These are phyloP conservation scores for Panus rudis DNA, from an alignment of 768 basidiomycete genomes.

Conservation along the genomic window DNA sequence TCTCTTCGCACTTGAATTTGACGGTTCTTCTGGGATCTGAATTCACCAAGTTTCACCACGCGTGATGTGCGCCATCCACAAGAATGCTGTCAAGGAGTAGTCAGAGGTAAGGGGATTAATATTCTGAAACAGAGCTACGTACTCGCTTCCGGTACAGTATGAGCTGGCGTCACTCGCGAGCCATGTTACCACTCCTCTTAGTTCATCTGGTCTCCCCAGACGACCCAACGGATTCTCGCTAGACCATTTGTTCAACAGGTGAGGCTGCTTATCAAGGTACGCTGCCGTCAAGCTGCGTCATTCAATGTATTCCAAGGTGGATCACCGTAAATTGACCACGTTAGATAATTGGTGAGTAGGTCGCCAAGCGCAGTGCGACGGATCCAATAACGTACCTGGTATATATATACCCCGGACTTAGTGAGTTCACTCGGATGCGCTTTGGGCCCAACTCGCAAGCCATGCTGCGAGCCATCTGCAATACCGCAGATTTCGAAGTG, in stretches of 20 bases:
- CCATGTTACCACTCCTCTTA: slow-evolving; percentile 66
- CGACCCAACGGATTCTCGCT: slow-evolving; percentile 57
- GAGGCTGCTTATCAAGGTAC: slow-evolving; percentile 55
- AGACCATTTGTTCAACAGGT: slow-evolving; percentile 58
- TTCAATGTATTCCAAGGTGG: too few species aligned
- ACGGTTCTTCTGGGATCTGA: too few species aligned
- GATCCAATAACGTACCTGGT: slow-evolving; percentile 41
- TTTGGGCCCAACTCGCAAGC: slow-evolving; percentile 63
- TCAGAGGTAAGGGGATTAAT: background rate
- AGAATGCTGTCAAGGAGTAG: slow-evolving; percentile 10
- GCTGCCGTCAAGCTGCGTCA: slow-evolving; percentile 62
- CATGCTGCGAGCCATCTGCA: slow-evolving; percentile 74
- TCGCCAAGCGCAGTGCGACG: too few species aligned
- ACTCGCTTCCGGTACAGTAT: slow-evolving; percentile 81
- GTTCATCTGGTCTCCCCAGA: slow-evolving; percentile 62
- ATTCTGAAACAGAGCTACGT: slow-evolving; percentile 15
- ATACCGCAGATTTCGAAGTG: slow-evolving; percentile 63
- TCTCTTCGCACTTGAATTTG: too few species aligned
- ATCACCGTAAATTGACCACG: too few species aligned
- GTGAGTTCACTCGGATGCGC: slow-evolving; percentile 60
- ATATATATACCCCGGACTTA: slow-evolving; percentile 70
- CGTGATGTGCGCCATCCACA: slow-evolving; percentile 19
- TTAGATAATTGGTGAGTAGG: too few species aligned
- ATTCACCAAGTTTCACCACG: too few species aligned
- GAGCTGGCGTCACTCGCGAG: slow-evolving; percentile 36